Base-by-base conservation (phyloP, 331 rosid species). In the Malus hybrid region DNA sequence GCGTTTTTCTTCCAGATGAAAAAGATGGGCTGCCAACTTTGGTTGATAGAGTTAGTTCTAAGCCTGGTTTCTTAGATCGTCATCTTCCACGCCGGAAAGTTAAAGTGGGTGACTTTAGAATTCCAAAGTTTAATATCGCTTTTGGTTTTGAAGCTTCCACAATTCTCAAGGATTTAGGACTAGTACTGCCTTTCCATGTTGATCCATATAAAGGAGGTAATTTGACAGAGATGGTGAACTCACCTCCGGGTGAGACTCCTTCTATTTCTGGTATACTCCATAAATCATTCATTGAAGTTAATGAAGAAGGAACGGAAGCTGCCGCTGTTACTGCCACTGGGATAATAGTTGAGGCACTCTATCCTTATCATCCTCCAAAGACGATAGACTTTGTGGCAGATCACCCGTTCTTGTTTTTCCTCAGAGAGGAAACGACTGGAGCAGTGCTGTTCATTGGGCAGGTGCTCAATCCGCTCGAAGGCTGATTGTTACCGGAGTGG, bases 221-320 rank as follows among this genome's bases (percentile, higher is more conserved):
- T 36, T 84, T 93, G 88, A 83, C 87, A 14, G 91, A 84, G 77
- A 89, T 86, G 87, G 92, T 88, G 64, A 93, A 89, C 64, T 87
- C 92, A 9, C 70, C 76, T 32, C 22, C 18, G 2, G 80, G 83
- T 50, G 39, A 75, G 69, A 29, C 50, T 10, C 89, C 86, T 0
- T 57, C 6, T 68, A 93, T 93, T 63, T 81, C 87, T 6, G 30
- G 63, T 28, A 82, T 91, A 63, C 70, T 64, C 71, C 93, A 90
- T 2, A 82, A 86, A 77, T 71, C 48, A 0, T 42, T 42, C 15
- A 42, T 42, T 11, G 14, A 42, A 42, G 48, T 42, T 42, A 42
- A 42, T 19, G 76, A 74, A 52, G 76, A 50, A 60, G 79, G 83
- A 29, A 74, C 53, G n/a, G 72, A 74, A 29, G 39, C 62, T 32